phyloP scores from a whole-genome alignment of 1,284 basidiomycete species.

The Rhizoctonia solani region DNA sequence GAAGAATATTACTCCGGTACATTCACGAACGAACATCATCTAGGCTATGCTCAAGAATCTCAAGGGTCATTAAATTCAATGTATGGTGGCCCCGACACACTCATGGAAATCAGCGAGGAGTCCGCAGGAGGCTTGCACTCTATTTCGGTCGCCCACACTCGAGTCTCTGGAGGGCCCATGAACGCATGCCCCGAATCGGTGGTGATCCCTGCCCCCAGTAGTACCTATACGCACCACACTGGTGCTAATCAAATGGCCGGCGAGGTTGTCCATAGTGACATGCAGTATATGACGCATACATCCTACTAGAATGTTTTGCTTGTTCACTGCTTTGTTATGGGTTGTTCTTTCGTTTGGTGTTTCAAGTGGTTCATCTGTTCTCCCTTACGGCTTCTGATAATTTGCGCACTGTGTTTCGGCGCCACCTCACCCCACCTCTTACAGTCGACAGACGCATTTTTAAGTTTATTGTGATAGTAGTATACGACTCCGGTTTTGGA shows the following conservation, averaged over 20 bases:
- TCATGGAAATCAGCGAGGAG: conserved; percentile 10
- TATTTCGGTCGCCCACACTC: no score
- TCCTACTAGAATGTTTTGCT: background rate
- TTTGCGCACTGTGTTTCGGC: no score
- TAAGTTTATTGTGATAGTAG: background rate
- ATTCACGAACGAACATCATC: background rate
- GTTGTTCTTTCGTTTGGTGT: background rate
- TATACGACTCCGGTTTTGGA: no score
- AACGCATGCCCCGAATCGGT: background rate
- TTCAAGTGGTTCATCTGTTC: background rate
- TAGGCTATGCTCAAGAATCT: background rate
- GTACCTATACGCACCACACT: no score
- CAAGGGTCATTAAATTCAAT: background rate
- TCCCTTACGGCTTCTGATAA: background rate
- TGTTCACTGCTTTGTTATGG: background rate
- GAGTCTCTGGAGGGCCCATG: no score
- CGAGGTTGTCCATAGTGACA: background rate
- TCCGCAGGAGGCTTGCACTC: background rate
- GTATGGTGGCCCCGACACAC: background rate
- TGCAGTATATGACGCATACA: conserved; percentile 1
- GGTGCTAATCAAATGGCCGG: background rate
- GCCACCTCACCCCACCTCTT: no score
- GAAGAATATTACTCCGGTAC: background rate
- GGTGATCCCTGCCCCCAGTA: background rate
- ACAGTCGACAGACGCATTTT: background rate